Evolutionary conservation across 495 filamentous ascomycete genomes (phyloP), one percentile per base, ranked within the genome.

Genomic region (Rostrohypoxylon terebratum): DNA sequence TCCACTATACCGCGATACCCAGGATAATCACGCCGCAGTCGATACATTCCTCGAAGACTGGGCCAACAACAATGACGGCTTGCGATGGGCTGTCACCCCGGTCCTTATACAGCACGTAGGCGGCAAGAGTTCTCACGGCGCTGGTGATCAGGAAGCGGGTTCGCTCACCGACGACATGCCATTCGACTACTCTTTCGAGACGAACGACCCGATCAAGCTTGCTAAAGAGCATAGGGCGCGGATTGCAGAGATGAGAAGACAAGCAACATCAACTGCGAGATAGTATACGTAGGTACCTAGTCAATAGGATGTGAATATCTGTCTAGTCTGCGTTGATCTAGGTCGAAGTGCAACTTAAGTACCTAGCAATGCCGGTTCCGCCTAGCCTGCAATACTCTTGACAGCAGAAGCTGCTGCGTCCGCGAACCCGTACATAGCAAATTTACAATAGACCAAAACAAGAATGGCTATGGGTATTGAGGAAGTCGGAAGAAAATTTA

Each of bases 11-110:
- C 31, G 68, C 59, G 11, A 77, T 72, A 59, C 78, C 77, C 61
- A 77, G 59, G 63, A 76, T 59, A 73, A 11, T 11, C 60, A 83
- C 67, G 68, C 79, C 38, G 69, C 82, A 21, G 77, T 80, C 4
- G 84, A 87, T 59, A 79, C 79, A 53, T 74, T 88, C 11, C 81
- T 83, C 2, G 86, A 89, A 57, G 72, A 80, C 5, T 84, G 79
- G 69, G 86, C 83, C 7, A 76, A 82, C 55, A 44, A 59, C 9
- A 59, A 80, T 21, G 67, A 77, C 4, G 51, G 64, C n/a, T 31
- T 76, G 70, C 78, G 86, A n/a, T 87, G 81, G 84, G 86, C 84
- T 5, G 53, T 85, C 31, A 84, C 81, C 1, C 87, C 86, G 0
- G 83, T 78, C 68, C 69, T 87, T 18, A 71, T 89, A 25, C 86